These are phyloP conservation scores for Aspergillus sp. DNA, from an alignment of 2,329 filamentous ascomycete genomes.

Conservation along the genomic window DNA sequence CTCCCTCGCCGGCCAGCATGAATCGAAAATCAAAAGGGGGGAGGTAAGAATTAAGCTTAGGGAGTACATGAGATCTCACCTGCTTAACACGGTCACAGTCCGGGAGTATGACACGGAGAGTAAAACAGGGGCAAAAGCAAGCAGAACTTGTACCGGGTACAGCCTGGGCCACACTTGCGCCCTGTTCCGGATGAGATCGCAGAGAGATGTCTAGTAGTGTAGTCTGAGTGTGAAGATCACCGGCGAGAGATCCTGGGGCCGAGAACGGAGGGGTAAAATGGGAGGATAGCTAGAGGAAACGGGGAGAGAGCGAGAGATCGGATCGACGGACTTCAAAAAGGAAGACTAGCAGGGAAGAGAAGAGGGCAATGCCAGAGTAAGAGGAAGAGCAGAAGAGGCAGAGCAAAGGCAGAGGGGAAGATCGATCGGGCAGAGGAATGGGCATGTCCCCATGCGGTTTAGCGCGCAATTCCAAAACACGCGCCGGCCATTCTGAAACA, in stretches of 20 bases:
- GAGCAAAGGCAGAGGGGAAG: neutral
- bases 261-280: neutral
- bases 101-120: neutral
- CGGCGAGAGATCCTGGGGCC: neutral
- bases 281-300: neutral
- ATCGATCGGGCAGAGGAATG: slow-evolving; percentile 3
- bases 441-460: too few relatives aligned
- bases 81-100: neutral
- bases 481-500: too few relatives aligned
- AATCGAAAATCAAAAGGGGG: neutral
- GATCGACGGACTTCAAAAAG: neutral
- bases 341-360: neutral
- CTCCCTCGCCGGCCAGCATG: too few relatives aligned
- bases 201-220: too few relatives aligned
- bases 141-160: too few relatives aligned
- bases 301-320: neutral
- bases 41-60: neutral
- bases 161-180: too few relatives aligned
- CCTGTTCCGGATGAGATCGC: neutral
- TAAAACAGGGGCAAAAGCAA: too few relatives aligned
- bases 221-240: too few relatives aligned
- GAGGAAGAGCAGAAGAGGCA: slow-evolving; percentile 1
- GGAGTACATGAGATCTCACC: neutral
- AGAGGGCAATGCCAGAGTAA: neutral
- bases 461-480: neutral